Conservation (phyloP, 2,329 filamentous ascomycete species). For the Metarhizium sp. region DNA sequence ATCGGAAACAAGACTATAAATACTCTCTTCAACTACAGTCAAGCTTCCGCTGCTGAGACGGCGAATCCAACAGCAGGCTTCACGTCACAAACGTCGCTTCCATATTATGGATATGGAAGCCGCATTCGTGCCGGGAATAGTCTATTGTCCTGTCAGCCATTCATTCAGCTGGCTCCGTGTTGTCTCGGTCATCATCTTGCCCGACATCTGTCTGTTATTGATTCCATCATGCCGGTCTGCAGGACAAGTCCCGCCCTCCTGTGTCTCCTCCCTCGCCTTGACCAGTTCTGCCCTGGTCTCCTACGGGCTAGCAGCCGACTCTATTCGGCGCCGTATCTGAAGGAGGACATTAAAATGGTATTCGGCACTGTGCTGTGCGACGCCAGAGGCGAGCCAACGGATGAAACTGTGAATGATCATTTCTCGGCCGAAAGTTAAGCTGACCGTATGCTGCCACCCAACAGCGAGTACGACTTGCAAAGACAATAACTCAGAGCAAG, state of each 20-base stretch:
- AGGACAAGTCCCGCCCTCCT: not conserved
- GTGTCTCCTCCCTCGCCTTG: not conserved
- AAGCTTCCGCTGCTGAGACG: too few species aligned
- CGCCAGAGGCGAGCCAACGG: not conserved
- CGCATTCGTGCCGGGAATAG: not conserved
- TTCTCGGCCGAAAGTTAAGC: not conserved
- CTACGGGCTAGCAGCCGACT: not conserved
- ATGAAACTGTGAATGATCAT: not conserved
- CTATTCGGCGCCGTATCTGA: not conserved
- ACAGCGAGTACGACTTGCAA: not conserved
- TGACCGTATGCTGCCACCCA: not conserved
- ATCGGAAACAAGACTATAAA: too few species aligned
- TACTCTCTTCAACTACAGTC: too few species aligned
- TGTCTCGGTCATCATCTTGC: not conserved
- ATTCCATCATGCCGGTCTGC: not conserved
- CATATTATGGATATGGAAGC: not conserved
- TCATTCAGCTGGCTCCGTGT: not conserved
- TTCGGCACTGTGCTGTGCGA: not conserved
- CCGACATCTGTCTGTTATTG: not conserved
- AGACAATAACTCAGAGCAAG: not conserved
- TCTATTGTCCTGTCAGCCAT: not conserved
- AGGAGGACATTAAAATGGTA: not conserved
- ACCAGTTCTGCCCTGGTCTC: not conserved
- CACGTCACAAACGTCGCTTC: not conserved
- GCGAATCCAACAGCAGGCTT: too few species aligned